Evolutionary conservation across 768 basidiomycete species (phyloP), one percentile per base, ranked within the genome.

Genomic region (Podaxis sp.): DNA sequence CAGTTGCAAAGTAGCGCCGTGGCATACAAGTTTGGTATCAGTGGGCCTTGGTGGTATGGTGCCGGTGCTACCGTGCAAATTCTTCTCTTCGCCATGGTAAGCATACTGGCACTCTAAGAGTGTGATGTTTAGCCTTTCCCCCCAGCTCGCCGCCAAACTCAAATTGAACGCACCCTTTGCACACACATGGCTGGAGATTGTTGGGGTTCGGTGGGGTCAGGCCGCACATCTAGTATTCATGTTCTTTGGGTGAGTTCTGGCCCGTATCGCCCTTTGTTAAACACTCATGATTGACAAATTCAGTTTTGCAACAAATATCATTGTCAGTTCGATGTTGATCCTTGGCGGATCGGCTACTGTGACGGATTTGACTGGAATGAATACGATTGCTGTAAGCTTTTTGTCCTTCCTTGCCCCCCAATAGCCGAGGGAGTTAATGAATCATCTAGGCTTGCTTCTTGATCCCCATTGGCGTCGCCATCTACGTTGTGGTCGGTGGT

Each of bases 21-120:
- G 7, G 92, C 88, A 0, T 97, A 96, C 73, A 88, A 89, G 69
- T 93, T 86, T 68, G 95, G 90, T 8, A 88, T 95, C 64, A 87
- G 85, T 3, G 93, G 93, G 0, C 92, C 92, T 0, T 95, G 90
- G 89, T 93, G 92, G 89, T 95, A 95, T 67, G 94, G 91, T 5
- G 85, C 90, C 38, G 94, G 93, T n/a, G 94, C 92, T 24, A 90
- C 89, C 0, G 86, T 94, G 26, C 93, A 93, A 71, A 87, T 97
- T 61, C 80, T 96, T 28, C 85, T 97, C n/a, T 97, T 98, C 70
- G 93, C 94, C 7, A 84, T 86, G 83, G 87, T 87, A 44, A 9
- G 77, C 67, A 38, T 15, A 13, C 13, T 63, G 56, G 19, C 24
- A 9, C 30, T 26, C 2, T 12, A 53, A 33, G 17, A 33, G 28